Conservation (phyloP, 1,139 yeast genomes). For the Kluyveromyces marxianus region DNA sequence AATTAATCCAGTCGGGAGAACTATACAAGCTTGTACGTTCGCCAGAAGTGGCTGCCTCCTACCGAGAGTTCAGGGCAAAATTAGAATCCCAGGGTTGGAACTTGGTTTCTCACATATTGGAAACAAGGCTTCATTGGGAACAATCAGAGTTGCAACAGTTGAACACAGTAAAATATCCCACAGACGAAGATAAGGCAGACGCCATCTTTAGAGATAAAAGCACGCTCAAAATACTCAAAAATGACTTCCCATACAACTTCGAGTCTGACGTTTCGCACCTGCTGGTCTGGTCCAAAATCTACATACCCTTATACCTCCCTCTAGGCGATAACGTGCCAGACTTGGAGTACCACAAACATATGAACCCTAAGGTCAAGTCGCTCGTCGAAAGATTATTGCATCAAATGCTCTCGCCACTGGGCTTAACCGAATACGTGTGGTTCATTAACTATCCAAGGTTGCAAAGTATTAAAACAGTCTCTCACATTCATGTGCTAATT, state of each 20-base stretch:
- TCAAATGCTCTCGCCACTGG: slow-evolving; percentile 12
- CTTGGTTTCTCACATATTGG: slow-evolving; percentile 16
- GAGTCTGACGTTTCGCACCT: slow-evolving; percentile 33
- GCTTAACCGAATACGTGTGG: slow-evolving; percentile 35
- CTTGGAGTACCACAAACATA: slow-evolving; percentile 6
- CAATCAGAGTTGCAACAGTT: slow-evolving; percentile 13
- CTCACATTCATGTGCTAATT: slow-evolving; percentile 53
- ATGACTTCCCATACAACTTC: slow-evolving; percentile 37
- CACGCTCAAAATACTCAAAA: slow-evolving; percentile 24
- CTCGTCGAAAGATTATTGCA: slow-evolving; percentile 18
- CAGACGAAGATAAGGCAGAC: slow-evolving; percentile 13
- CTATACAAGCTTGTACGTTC: slow-evolving; percentile 18
- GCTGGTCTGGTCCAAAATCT: slow-evolving; percentile 37
- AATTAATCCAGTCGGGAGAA: slow-evolving; percentile 16
- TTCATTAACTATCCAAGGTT: slow-evolving; percentile 55
- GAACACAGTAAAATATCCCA: slow-evolving; percentile 9
- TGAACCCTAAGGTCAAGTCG: slow-evolving; percentile 4
- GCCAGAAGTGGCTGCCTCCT: slow-evolving; percentile 14
- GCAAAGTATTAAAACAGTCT: slow-evolving; percentile 52
- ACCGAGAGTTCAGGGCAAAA: slow-evolving; percentile 17
- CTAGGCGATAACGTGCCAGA: slow-evolving; percentile 11
- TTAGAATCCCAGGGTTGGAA: slow-evolving; percentile 11
- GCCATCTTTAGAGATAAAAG: slow-evolving; percentile 12
- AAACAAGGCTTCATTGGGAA: slow-evolving; percentile 18
- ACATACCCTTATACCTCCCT: slow-evolving; percentile 32